phyloP scores from a whole-genome alignment of 1,139 yeast genomes.

The Scheffersomyces insectosa region DNA sequence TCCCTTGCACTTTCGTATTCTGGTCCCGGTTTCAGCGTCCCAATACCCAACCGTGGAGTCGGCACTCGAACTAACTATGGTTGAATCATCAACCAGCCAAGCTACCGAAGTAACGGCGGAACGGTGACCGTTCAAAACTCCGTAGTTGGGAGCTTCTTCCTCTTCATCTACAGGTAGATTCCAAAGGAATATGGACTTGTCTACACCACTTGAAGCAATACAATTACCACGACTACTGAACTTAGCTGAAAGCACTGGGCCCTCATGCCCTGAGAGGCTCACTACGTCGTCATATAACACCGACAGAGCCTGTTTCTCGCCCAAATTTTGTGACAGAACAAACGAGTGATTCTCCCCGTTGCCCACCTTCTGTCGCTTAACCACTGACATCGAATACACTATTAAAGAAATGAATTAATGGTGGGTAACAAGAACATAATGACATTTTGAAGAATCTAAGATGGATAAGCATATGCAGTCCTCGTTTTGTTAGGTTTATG shows the following conservation, averaged over 20 bases:
- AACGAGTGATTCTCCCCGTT: slow-evolving; percentile 4
- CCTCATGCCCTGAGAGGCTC: slow-evolving; percentile 48
- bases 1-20: slow-evolving; percentile 53
- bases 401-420: neutral
- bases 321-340: neutral
- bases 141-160: slow-evolving; percentile 34
- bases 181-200: slow-evolving; percentile 50
- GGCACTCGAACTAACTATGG: slow-evolving; percentile 48
- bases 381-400: slow-evolving; percentile 20
- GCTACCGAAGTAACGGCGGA: slow-evolving; percentile 51
- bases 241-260: slow-evolving; percentile 45
- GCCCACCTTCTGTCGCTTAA: slow-evolving; percentile 19
- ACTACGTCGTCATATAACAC: slow-evolving; percentile 19
- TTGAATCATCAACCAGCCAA: slow-evolving; percentile 43
- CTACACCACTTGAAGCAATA: slow-evolving; percentile 57
- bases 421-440: too few relatives aligned
- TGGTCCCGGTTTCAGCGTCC: slow-evolving; percentile 61
- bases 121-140: slow-evolving; percentile 46
- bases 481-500: too few relatives aligned
- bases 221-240: slow-evolving; percentile 44
- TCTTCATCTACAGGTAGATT: slow-evolving; percentile 29
- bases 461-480: too few relatives aligned
- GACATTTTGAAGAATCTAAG: too few relatives aligned
- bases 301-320: slow-evolving; percentile 2
- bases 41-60: slow-evolving; percentile 54